A percentile compares a stretch with the other conserved stretches of the same genome.
Evolutionary conservation across 495 filamentous ascomycete species (phyloP).

Genomic region (Recurvomyces mirabilis): DNA sequence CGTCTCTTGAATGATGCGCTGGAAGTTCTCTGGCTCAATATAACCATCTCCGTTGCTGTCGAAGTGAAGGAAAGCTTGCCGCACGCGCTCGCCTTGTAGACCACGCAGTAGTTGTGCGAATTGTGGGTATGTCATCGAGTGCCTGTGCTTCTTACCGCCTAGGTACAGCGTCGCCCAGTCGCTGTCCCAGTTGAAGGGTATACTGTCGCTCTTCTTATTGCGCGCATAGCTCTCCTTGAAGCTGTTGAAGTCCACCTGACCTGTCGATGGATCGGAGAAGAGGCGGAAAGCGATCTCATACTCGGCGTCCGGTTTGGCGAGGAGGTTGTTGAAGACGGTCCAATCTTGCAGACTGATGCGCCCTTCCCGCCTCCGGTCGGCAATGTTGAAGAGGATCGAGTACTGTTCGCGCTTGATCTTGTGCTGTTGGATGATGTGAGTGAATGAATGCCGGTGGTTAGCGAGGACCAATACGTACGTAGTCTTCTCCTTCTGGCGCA

Average conservation of each 20-base stretch:
- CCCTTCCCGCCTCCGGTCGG: slow-evolving; percentile 62
- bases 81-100: slow-evolving; percentile 85
- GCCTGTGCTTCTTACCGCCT: slow-evolving; percentile 69
- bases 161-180: slow-evolving; percentile 96
- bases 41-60: slow-evolving; percentile 95
- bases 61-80: slow-evolving; percentile 85
- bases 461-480: slow-evolving; percentile 47
- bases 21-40: slow-evolving; percentile 92
- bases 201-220: slow-evolving; percentile 67
- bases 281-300: slow-evolving; percentile 97
- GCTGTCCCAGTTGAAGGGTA: slow-evolving; percentile 94
- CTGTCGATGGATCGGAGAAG: slow-evolving; percentile 75
- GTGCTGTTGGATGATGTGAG: slow-evolving; percentile 45
- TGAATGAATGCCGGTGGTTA: neutral
- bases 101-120: slow-evolving; percentile 97
- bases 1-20: slow-evolving; percentile 87
- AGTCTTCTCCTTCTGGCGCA: slow-evolving; percentile 79
- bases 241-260: slow-evolving; percentile 74
- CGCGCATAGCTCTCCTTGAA: slow-evolving; percentile 69
- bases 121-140: slow-evolving; percentile 87
- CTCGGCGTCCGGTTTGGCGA: slow-evolving; percentile 89
- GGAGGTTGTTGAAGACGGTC: slow-evolving; percentile 83
- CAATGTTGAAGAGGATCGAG: slow-evolving; percentile 78
- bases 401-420: slow-evolving; percentile 96
- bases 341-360: slow-evolving; percentile 73